These are phyloP conservation scores for Hypoxylon lenormandii DNA, from an alignment of 495 filamentous ascomycete genomes.

Conservation along the genomic window DNA sequence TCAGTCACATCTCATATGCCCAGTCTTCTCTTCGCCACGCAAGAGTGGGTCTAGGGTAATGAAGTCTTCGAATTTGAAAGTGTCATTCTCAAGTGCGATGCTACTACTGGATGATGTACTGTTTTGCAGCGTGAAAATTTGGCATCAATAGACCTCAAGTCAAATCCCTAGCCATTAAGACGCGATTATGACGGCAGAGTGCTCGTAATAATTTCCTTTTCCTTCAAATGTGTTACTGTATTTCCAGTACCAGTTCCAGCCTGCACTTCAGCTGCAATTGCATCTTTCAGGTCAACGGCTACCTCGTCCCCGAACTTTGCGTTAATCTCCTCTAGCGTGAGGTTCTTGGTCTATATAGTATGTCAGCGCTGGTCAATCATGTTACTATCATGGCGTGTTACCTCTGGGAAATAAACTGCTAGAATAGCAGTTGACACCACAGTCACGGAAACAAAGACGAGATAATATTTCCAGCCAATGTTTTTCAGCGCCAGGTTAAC, in stretches of 20 bases:
- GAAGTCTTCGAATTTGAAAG: no score
- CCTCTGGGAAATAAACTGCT: conserved; percentile 8
- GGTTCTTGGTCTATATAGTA: conserved; percentile 3
- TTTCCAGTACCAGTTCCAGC: not conserved
- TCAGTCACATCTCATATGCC: no score
- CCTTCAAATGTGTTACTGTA: not conserved
- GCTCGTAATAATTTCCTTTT: not conserved
- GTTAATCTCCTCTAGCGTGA: conserved; percentile 17
- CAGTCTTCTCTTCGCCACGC: no score
- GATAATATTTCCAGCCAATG: conserved; percentile 35
- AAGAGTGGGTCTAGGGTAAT: no score
- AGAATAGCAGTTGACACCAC: conserved; percentile 12
- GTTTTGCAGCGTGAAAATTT: no score
- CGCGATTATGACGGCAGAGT: not conserved
- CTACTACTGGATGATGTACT: no score
- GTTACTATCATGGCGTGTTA: not conserved
- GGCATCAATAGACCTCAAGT: no score
- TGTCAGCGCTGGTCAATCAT: not conserved
- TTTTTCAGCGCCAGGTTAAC: conserved; percentile 29
- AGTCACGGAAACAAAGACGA: conserved; percentile 25
- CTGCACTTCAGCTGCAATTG: conserved; percentile 4
- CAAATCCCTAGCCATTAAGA: not conserved
- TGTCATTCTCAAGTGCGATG: no score
- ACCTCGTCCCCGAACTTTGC: conserved; percentile 14
- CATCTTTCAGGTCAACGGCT: conserved; percentile 11